These are phyloP conservation scores for Candida orba DNA, from an alignment of 805 yeast species.

Conservation along the genomic window DNA sequence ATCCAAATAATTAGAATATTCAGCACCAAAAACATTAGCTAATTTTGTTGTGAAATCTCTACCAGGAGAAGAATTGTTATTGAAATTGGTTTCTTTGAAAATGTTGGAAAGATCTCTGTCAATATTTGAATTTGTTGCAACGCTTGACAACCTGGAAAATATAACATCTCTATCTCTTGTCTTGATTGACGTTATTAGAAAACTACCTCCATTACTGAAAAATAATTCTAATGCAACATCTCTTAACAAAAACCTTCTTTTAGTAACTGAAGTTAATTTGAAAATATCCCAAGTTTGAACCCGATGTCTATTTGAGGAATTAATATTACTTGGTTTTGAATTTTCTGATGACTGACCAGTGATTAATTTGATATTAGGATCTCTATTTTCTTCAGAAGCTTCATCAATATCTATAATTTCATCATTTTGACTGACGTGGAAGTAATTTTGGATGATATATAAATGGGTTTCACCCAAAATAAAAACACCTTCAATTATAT, in stretches of 20 bases:
- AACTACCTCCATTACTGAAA: constrained; percentile 65
- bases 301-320: constrained; percentile 31
- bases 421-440: constrained; percentile 40
- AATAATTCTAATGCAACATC: constrained; percentile 79
- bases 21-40: constrained; percentile 38
- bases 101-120: constrained; percentile 52
- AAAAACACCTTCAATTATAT: constrained; percentile 66
- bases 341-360: constrained; percentile 35
- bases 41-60: constrained; percentile 35
- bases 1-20: constrained; percentile 28
- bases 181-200: constrained; percentile 57
- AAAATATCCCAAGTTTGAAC: constrained; percentile 55
- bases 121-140: constrained; percentile 41
- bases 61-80: constrained; percentile 24
- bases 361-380: constrained; percentile 60
- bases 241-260: constrained; percentile 66
- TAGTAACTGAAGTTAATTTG: constrained; percentile 57
- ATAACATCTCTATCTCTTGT: constrained; percentile 49
- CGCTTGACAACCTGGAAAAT: constrained; percentile 39
- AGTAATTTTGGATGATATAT: constrained; percentile 66
- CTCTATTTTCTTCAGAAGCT: constrained; percentile 55
- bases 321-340: neutral
- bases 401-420: constrained; percentile 61
- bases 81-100: constrained; percentile 37
- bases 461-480: constrained; percentile 59